Evolutionary conservation across 495 filamentous ascomycete genomes (phyloP), one percentile per base, ranked within the genome.

Genomic region (Penicillium canescens): DNA sequence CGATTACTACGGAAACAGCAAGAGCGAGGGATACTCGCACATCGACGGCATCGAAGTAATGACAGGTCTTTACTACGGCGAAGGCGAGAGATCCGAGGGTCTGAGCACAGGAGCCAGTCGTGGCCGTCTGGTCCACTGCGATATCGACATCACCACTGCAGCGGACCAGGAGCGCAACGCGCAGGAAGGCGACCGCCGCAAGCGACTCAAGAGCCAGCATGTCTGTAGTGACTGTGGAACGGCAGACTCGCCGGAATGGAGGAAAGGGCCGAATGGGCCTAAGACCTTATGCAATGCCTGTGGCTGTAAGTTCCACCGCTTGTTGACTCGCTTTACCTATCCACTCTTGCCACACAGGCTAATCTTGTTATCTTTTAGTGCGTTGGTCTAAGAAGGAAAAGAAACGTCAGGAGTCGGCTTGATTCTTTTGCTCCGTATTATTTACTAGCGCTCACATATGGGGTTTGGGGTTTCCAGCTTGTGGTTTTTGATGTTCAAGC

Each of bases 231-330:
- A 98, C 69, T 98, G 94, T 73, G 94, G 93, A 71, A 95, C 90
- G 2, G 76, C 92, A 2, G 94, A 97, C 60, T 95, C 90, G 13
- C 94, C 94, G 0, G 94, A 98, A 75, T 98, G 94, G 94, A 81
- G 94, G 51, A 98, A 96, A 65, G 94, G 94, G 0, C 94, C 94
- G 0, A 87, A 82, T 48, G 94, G 94, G 6, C 94, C 94, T 3
- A 98, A 98, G 73, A 97, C 93, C 2, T 74, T 98, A 40, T 98
- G 94, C 72, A 98, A 98, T 77, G 94, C 94, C 20, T 98, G 94
- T 72, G 94, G 94, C 53, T 81, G 92, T 73, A 73, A 73, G 83
- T 81, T 60, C 14, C 34, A 37, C 20, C 18, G 34, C 34, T 16
- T 21, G n/a, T 36, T 23, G 23, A 35, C 12, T 53, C 18, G 36